Percentiles rank a stretch among this genome's conserved stretches.
Conservation (phyloP, 2,329 filamentous ascomycete species). For the Cladophialophora immunda region DNA sequence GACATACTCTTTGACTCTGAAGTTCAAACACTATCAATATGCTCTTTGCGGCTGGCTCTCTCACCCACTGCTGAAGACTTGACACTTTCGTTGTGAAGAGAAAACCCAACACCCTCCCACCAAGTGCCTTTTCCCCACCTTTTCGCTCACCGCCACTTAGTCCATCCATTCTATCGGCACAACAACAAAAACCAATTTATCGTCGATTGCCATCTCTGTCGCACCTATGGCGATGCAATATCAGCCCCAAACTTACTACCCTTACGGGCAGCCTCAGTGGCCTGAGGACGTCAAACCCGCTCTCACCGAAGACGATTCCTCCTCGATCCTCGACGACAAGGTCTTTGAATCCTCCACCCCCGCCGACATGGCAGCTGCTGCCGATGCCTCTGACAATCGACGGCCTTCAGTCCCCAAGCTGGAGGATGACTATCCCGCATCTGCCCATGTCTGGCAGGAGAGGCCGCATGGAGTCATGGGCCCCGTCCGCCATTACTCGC, state of each 20-base stretch:
- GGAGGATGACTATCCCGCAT: slow-evolving; percentile 62
- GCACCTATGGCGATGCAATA: slow-evolving; percentile 49
- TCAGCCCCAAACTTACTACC: slow-evolving; percentile 51
- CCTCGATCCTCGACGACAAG: slow-evolving; percentile 60
- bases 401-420: slow-evolving; percentile 57
- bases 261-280: slow-evolving; percentile 55
- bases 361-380: slow-evolving; percentile 56
- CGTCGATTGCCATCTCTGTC: slow-evolving; percentile 18
- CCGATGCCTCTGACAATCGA: slow-evolving; percentile 52
- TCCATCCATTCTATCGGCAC: slow-evolving; percentile 26
- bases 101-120: slow-evolving; percentile 23
- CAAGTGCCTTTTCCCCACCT: slow-evolving; percentile 31
- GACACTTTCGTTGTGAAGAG: slow-evolving; percentile 10
- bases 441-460: slow-evolving; percentile 61
- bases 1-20: slow-evolving; percentile 19
- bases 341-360: slow-evolving; percentile 60
- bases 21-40: slow-evolving; percentile 14
- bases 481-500: slow-evolving; percentile 52
- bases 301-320: slow-evolving; percentile 60
- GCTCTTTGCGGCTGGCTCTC: slow-evolving; percentile 19
- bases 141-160: slow-evolving; percentile 35
- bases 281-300: slow-evolving; percentile 53
- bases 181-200: slow-evolving; percentile 28
- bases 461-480: slow-evolving; percentile 54
- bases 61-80: slow-evolving; percentile 11